Percentiles rank a stretch among this genome's conserved stretches.
phyloP scores from a whole-genome alignment of 192 early-diverging fungal genomes.

The Neocallimastix lanati region DNA sequence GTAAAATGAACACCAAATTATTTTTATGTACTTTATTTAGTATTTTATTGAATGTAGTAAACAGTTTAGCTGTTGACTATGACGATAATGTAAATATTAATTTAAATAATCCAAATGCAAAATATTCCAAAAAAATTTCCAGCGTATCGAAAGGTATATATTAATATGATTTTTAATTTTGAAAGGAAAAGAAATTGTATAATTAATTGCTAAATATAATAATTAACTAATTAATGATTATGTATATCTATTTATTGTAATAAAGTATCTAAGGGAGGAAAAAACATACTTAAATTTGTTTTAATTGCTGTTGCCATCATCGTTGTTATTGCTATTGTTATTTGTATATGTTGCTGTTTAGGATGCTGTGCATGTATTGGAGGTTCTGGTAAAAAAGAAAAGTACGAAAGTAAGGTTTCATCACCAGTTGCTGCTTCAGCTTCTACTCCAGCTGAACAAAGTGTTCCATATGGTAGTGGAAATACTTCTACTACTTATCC shows the following conservation, averaged over 20 bases:
- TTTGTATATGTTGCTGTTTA: neutral
- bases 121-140: too few species aligned
- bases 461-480: too few species aligned
- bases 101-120: neutral
- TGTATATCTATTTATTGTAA: too few species aligned
- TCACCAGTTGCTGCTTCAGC: too few species aligned
- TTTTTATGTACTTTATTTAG: neutral
- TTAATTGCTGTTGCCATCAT: neutral
- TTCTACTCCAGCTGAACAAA: too few species aligned
- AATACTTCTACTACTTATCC: too few species aligned
- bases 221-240: too few species aligned
- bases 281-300: neutral
- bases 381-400: neutral
- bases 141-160: too few species aligned
- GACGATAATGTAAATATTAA: neutral
- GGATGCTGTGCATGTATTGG: neutral
- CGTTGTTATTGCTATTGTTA: neutral
- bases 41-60: neutral
- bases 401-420: neutral
- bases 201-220: too few species aligned
- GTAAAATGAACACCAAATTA: neutral
- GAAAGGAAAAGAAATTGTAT: neutral
- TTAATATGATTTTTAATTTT: too few species aligned
- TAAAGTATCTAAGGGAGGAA: too few species aligned
- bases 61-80: neutral